Evolutionary conservation across 805 yeast species (phyloP).

Genomic region (Candida dajiaensis): DNA sequence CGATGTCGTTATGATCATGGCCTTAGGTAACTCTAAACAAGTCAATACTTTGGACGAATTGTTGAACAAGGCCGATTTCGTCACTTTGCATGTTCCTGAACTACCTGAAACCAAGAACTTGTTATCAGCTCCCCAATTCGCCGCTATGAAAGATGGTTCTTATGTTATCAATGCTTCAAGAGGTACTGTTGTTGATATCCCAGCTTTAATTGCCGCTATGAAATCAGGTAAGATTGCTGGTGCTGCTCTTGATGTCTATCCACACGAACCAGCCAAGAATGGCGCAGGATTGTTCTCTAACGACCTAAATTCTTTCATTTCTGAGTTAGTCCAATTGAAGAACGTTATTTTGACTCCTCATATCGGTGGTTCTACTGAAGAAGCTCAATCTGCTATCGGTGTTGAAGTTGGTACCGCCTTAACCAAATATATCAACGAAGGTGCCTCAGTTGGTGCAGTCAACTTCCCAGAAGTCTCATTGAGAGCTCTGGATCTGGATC

Average conservation of each 20-base stretch:
- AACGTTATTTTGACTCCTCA: conserved; percentile 94
- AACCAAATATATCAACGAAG: conserved; percentile 91
- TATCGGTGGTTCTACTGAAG: conserved; percentile 98
- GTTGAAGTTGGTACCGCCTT: conserved; percentile 86
- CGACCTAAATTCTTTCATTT: conserved; percentile 74
- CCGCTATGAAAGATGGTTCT: conserved; percentile 94
- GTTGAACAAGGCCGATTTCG: conserved; percentile 76
- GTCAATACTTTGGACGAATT: conserved; percentile 80
- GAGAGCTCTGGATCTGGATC: conserved; percentile 83
- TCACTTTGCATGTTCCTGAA: conserved; percentile 92
- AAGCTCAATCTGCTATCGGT: conserved; percentile 97
- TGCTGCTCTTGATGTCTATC: conserved; percentile 94
- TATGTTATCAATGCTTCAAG: conserved; percentile 94
- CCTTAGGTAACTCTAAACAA: conserved; percentile 94
- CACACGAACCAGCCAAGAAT: conserved; percentile 95
- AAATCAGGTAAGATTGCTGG: conserved; percentile 93
- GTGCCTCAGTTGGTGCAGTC: conserved; percentile 90
- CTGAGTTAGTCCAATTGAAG: conserved; percentile 74
- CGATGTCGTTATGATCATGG: conserved; percentile 89
- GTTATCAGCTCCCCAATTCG: conserved; percentile 84
- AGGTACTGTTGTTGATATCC: conserved; percentile 96
- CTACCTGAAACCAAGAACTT: conserved; percentile 87
- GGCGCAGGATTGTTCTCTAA: conserved; percentile 76
- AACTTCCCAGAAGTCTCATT: conserved; percentile 98
- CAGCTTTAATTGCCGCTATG: conserved; percentile 87